Percentiles rank a stretch among this genome's conserved stretches.
phyloP scores from a whole-genome alignment of 164 flowering plant species.

The Vitis labrusca region DNA sequence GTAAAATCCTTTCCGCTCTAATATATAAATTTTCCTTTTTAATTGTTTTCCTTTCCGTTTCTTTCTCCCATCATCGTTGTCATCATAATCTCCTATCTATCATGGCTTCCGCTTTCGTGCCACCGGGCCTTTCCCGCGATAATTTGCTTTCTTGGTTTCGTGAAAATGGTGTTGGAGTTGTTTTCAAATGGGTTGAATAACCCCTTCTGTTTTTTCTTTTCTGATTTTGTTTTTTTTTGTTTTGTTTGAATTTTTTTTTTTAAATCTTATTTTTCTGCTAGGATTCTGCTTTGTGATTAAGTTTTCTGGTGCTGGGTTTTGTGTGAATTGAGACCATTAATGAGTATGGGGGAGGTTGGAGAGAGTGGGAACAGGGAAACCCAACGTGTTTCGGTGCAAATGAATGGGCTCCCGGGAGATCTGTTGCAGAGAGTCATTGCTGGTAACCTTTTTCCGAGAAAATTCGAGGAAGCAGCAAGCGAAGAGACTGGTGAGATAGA shows the following conservation, averaged over 20 bases:
- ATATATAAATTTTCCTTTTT: not conserved
- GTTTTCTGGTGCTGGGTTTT: not conserved
- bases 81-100: no score
- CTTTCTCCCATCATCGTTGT: no score
- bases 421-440: slow-evolving; percentile 18
- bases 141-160: no score
- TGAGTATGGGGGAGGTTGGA: slow-evolving; percentile 18
- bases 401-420: slow-evolving; percentile 13
- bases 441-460: slow-evolving; percentile 3
- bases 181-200: no score
- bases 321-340: not conserved
- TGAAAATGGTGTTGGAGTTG: no score
- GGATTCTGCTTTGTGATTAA: not conserved
- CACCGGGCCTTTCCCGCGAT: no score
- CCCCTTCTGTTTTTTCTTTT: no score
- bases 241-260: no score
- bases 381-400: not conserved
- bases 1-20: not conserved
- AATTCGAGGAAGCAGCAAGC: not conserved
- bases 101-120: no score
- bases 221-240: no score
- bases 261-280: no score
- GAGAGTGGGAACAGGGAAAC: slow-evolving; percentile 1
- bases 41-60: not conserved
- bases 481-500: slow-evolving; percentile 34